phyloP scores from a whole-genome alignment of 176 grass and related monocot species.

The Leersia perrieri region DNA sequence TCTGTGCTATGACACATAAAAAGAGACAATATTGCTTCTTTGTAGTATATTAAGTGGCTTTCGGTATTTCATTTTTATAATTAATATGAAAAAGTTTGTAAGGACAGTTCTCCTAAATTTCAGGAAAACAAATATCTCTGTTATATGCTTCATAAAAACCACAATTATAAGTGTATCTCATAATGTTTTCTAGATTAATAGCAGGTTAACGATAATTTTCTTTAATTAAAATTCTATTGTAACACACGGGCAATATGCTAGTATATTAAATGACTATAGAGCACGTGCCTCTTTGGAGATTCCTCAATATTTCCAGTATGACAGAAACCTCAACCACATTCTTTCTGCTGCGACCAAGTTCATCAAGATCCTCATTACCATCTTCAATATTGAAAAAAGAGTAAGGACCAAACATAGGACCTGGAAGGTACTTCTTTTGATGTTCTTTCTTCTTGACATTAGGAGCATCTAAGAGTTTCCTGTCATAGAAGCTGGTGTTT shows the following conservation, averaged over 20 bases:
- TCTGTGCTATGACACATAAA: neutral
- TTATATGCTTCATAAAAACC: neutral
- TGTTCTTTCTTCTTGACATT: conserved; percentile 59
- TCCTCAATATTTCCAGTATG: conserved; percentile 42
- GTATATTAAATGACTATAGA: neutral
- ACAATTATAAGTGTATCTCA: too few relatives aligned
- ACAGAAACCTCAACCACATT: conserved; percentile 64
- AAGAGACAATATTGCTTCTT: neutral
- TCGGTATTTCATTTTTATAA: neutral
- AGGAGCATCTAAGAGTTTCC: conserved; percentile 65
- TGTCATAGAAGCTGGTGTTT: conserved; percentile 62
- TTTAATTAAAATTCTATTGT: too few relatives aligned
- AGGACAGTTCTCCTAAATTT: neutral
- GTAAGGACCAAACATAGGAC: conserved; percentile 63
- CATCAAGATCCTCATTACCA: conserved; percentile 52
- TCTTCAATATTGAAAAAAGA: conserved; percentile 67
- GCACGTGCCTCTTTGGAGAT: conserved; percentile 46
- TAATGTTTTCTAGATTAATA: too few relatives aligned
- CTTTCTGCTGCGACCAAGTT: conserved; percentile 50
- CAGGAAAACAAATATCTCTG: conserved; percentile 3
- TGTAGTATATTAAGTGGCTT: neutral
- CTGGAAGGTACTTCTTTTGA: conserved; percentile 42
- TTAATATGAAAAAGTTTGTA: neutral
- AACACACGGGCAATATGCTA: too few relatives aligned
- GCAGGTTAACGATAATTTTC: too few relatives aligned